phyloP scores from a whole-genome alignment of 106 monocot species.

The Phalaenopsis aphrodite region DNA sequence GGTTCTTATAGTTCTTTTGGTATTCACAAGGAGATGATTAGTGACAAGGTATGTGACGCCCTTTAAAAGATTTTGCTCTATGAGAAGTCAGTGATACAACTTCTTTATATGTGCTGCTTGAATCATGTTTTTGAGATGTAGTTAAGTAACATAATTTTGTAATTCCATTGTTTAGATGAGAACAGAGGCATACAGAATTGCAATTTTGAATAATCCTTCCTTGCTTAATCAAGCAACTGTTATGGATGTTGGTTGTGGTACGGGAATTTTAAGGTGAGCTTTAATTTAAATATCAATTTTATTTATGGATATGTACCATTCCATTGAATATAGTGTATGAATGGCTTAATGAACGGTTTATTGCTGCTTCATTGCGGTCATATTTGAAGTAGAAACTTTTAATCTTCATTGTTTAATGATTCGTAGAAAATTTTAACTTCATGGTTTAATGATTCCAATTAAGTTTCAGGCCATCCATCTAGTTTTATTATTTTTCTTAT shows the following conservation, averaged over 20 bases:
- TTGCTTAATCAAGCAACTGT: slow-evolving; percentile 69
- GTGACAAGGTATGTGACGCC: slow-evolving; percentile 60
- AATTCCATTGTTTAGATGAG: slow-evolving; percentile 44
- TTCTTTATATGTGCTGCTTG: background rate
- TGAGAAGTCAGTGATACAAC: background rate
- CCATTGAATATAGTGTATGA: background rate
- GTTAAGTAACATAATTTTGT: background rate
- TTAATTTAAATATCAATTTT: background rate
- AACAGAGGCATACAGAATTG: slow-evolving; percentile 80
- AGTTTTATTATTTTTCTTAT: background rate
- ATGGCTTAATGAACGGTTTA: background rate
- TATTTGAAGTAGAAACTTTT: background rate
- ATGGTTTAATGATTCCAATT: background rate
- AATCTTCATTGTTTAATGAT: background rate
- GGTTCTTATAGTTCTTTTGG: slow-evolving; percentile 88
- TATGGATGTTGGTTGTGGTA: slow-evolving; percentile 98
- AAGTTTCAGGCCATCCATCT: slow-evolving; percentile 2
- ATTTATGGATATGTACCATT: background rate
- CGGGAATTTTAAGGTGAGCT: slow-evolving; percentile 86
- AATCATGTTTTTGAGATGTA: background rate
- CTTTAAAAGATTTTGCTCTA: background rate
- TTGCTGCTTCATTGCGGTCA: background rate
- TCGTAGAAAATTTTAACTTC: background rate
- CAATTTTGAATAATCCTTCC: slow-evolving; percentile 69
- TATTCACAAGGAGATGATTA: slow-evolving; percentile 94